Percentiles rank a stretch among this genome's conserved stretches.
Evolutionary conservation across 2,329 filamentous ascomycete species (phyloP).

Genomic region (Hymenoscyphus repandus): DNA sequence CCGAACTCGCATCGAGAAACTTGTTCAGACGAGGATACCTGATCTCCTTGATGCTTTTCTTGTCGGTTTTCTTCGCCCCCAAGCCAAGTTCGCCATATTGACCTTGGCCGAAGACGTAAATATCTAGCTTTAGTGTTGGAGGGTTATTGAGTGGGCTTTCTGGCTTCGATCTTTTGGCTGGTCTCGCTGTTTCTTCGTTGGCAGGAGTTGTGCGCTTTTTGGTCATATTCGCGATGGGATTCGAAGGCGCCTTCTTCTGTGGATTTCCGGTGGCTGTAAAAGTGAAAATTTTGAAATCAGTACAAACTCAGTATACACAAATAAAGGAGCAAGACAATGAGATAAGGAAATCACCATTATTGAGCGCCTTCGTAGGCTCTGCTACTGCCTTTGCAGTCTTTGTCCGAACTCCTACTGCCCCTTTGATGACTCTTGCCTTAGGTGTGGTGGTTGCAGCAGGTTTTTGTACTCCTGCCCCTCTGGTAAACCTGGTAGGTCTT

Average conservation of each 20-base stretch:
- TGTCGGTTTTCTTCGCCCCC: slow-evolving; percentile 56
- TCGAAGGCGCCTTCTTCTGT: not conserved
- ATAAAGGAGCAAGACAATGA: not conserved
- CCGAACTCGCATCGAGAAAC: slow-evolving; percentile 47
- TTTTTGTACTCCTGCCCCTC: not conserved
- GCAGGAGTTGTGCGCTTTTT: not conserved
- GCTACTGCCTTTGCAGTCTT: not conserved
- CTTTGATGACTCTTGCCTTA: not conserved
- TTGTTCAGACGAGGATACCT: slow-evolving; percentile 67
- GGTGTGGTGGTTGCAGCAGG: not conserved
- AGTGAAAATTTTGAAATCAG: not conserved
- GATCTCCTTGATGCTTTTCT: slow-evolving; percentile 60
- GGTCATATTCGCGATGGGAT: not conserved
- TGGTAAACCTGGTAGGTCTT: not conserved
- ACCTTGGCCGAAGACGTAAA: slow-evolving; percentile 78
- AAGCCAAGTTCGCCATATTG: slow-evolving; percentile 74
- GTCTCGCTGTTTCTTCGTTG: not conserved
- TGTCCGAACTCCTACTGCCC: not conserved
- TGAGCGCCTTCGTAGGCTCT: not conserved
- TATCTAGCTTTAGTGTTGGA: slow-evolving; percentile 58
- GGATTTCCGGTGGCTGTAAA: not conserved
- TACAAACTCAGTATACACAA: not conserved
- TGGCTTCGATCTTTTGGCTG: slow-evolving; percentile 13
- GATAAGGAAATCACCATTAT: not conserved
- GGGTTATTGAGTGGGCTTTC: slow-evolving; percentile 52